A percentile compares a stretch with the other conserved stretches of the same genome.
phyloP scores from a whole-genome alignment of 2,329 filamentous ascomycete genomes.

The Cladophialophora bantiana region DNA sequence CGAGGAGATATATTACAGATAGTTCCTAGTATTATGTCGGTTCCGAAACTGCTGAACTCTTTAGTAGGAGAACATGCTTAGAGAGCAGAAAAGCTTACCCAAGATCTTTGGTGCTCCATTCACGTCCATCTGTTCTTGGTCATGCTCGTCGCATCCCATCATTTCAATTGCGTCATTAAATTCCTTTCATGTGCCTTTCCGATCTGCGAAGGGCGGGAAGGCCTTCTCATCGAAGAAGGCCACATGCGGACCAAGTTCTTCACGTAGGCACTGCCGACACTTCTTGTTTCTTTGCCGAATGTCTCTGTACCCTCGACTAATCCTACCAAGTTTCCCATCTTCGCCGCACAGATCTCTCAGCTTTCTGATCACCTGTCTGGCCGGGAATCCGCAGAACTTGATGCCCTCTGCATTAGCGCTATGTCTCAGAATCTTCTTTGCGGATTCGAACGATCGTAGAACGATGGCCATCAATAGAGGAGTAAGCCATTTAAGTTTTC shows the following conservation, averaged over 20 bases:
- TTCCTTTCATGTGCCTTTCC: neutral
- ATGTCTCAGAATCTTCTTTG: neutral
- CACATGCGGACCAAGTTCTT: neutral
- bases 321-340: neutral
- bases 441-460: neutral
- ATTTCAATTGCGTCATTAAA: conserved; percentile 3
- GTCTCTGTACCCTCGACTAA: neutral
- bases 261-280: neutral
- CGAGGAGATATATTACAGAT: neutral
- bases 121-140: neutral
- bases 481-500: neutral
- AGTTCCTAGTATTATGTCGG: too few relatives aligned
- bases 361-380: neutral
- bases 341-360: neutral
- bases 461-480: neutral
- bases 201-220: neutral
- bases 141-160: neutral
- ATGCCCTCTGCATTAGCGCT: neutral
- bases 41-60: too few relatives aligned
- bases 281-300: neutral
- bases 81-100: neutral
- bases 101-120: neutral
- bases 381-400: neutral
- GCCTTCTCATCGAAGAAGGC: neutral
- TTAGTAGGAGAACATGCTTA: neutral